Base-by-base conservation (phyloP, 2,329 filamentous ascomycete genomes). In the Colletotrichum tanaceti region DNA sequence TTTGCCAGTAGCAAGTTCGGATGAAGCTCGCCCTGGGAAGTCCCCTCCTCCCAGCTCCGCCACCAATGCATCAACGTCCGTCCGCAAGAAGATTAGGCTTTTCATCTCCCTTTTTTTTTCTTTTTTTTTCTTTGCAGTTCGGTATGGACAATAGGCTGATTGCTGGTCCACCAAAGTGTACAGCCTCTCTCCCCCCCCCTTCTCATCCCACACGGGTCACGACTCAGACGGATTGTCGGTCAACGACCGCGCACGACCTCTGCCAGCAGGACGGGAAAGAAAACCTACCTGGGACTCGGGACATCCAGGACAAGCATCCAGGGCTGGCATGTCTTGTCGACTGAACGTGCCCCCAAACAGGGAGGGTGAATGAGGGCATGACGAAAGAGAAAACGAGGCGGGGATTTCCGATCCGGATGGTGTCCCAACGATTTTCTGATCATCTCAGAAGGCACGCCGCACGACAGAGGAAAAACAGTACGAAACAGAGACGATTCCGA, bases 1-100 rank as follows among this genome's bases (percentile, higher is more conserved):
- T 44, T 16, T 65, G 47, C 62, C 65, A 60, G n/a, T 46, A 22
- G 32, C 24, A 68, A 68, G 35, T 57, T 68, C 55, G 49, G 65
- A 65, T 28, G 62, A 61, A 57, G 50, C 62, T 7, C 28, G 28
- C 41, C 20, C 44, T 28, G 43, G 43, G 47, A 39, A 22, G 20
- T 39, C n/a, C 18, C 6, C 7, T n/a, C 32, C 32, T 24, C 46
- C 9, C 14, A 18, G 13, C 28, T 43, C 24, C 13, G 1, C 53
- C 20, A 41, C 3, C 22, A 14, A 38, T 54, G 11, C n/a, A 7
- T 13, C 39, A 43, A 3, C 24, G 28, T 20, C n/a, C n/a, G 39
- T 38, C 54, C 47, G 22, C 22, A 11, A 32, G 24, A 47, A 32
- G 47, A n/a, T 54, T 65, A 59, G 58, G 65, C 61, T 68, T 68